A percentile compares a stretch with the other conserved stretches of the same genome.
phyloP scores from a whole-genome alignment of 164 flowering plant species.

The Vitis rotundifolia region DNA sequence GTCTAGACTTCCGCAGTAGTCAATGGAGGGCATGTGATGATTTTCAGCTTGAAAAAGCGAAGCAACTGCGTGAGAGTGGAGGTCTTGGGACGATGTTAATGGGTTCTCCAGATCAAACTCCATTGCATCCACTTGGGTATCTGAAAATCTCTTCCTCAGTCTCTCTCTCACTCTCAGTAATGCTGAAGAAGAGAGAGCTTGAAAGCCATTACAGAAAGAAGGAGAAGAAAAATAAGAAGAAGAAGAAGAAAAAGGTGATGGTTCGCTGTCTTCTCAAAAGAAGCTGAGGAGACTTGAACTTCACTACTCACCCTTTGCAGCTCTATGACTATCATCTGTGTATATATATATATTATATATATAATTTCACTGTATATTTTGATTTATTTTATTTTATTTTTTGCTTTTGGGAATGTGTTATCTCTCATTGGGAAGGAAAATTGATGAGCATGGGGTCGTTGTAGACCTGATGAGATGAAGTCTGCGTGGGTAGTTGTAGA shows the following conservation, averaged over 20 bases:
- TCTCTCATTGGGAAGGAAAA: slow-evolving; percentile 22
- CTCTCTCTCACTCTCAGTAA: not conserved
- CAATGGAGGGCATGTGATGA: slow-evolving; percentile 55
- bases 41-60: slow-evolving; percentile 49
- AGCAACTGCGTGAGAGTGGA: slow-evolving; percentile 19
- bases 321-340: slow-evolving; percentile 2
- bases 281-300: slow-evolving; percentile 20
- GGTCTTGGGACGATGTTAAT: slow-evolving; percentile 24
- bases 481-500: too few species aligned
- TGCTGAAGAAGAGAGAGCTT: not conserved
- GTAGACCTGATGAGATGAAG: slow-evolving; percentile 3
- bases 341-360: not conserved
- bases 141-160: not conserved
- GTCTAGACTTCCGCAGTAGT: slow-evolving; percentile 19
- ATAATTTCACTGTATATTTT: not conserved
- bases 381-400: not conserved
- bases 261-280: slow-evolving; percentile 12
- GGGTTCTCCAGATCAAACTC: slow-evolving; percentile 72
- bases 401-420: slow-evolving; percentile 1
- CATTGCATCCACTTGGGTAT: slow-evolving; percentile 17
- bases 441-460: not conserved
- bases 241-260: slow-evolving; percentile 7
- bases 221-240: not conserved
- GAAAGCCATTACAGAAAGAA: slow-evolving; percentile 10
- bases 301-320: slow-evolving; percentile 18